Base-by-base conservation (phyloP, 441 rosid genomes). In the Populus trichocarpa region DNA sequence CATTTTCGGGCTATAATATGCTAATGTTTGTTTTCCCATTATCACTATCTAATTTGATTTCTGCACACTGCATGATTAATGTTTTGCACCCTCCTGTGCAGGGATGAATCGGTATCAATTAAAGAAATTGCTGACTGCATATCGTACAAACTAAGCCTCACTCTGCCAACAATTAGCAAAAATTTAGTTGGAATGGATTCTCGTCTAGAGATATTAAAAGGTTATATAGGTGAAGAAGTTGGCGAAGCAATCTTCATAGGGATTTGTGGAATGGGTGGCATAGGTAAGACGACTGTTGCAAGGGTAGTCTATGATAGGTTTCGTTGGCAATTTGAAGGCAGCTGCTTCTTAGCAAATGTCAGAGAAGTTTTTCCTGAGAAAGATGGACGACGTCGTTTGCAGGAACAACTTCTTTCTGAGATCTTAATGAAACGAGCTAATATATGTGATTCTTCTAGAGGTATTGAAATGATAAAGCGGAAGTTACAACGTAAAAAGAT, bases 241-340 rank as follows among this genome's bases (percentile, higher is more conserved):
- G 30, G 28, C 25, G 30, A 70, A 1, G 25, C 42, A 28, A 50
- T 33, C 18, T 18, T 70, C 0, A 38, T 75, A 8, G 82, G 82
- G 13, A 65, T 80, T 14, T 46, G 67, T 13, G 82, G 82, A n/a
- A 75, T 70, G 66, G 79, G 75, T 22, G 79, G 82, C n/a, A 38
- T 75, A 0, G 77, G 76, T 1, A 78, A 78, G 8, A 72, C 77
- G 8, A 72, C 72, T 13, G 1, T 78, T 53, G 81, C 82, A 5
- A 70, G 30, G 18, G 74, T 64, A 12, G 0, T 69, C 0, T 69
- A 70, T 33, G 67, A 25, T 6, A 50, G 4, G 59, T 4, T 80
- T 18, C 65, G 13, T 40, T 13, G 5, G 9, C 22, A 70, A 33
- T 79, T 75, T 11, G 50, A 75, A 33, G 67, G 68, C 2, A 16